Conservation (phyloP, 257 asterid species). For the Dorcoceras hygrometricum region DNA sequence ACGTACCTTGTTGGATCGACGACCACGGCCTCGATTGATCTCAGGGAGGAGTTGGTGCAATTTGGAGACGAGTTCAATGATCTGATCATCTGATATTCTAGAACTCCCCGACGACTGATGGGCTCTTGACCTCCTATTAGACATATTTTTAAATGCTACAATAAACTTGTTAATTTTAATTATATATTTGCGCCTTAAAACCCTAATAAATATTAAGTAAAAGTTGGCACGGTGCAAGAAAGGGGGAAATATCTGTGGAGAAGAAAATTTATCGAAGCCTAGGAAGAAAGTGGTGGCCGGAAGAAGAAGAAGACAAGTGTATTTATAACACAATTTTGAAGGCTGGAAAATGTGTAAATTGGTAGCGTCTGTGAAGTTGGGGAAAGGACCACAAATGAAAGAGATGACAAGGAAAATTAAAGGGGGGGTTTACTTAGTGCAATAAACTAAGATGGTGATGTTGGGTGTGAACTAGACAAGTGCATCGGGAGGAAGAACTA, state of each 20-base stretch:
- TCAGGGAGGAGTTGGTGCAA: slow-evolving; percentile 75
- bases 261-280: background rate
- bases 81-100: slow-evolving; percentile 65
- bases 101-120: slow-evolving; percentile 42
- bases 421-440: slow-evolving; percentile 6
- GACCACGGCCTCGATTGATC: slow-evolving; percentile 35
- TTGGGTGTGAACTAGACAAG: slow-evolving; percentile 46
- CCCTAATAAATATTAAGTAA: background rate
- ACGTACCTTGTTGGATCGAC: slow-evolving; percentile 61
- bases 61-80: slow-evolving; percentile 63
- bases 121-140: slow-evolving; percentile 59
- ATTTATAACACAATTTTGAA: slow-evolving; percentile 15
- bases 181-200: too few relatives aligned
- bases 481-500: slow-evolving; percentile 31
- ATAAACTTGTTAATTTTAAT: too few relatives aligned
- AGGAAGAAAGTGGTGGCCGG: slow-evolving; percentile 20
- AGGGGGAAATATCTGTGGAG: background rate
- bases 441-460: slow-evolving; percentile 32
- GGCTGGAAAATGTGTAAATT: slow-evolving; percentile 34
- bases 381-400: slow-evolving; percentile 43
- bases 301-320: slow-evolving; percentile 11
- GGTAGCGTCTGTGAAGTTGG: slow-evolving; percentile 28
- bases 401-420: slow-evolving; percentile 16
- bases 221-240: background rate
- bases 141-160: slow-evolving; percentile 32